Base-by-base conservation (phyloP, 2,329 filamentous ascomycete genomes). In the Pseudocercospora crystallina region DNA sequence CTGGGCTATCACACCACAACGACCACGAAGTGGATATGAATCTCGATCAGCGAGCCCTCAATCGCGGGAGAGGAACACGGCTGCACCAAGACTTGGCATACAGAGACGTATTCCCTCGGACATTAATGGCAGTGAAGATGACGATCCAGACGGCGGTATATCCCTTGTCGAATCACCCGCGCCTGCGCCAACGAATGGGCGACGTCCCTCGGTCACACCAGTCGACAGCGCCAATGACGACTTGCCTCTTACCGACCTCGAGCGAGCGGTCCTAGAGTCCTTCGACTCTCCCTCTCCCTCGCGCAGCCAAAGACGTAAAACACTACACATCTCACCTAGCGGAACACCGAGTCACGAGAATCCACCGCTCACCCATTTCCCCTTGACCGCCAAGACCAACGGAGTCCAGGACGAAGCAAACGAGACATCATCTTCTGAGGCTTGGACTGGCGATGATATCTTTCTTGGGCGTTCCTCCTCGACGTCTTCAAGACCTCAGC, bases 361-460 rank as follows among this genome's bases (percentile, higher is more conserved):
- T 26, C 20, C 20, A 26, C 20, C 20, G 7, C 20, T 26, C 20
- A 26, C 20, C 20, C 20, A 26, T 26, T 4, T 4, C 7, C 20
- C 20, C 20, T 26, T 26, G 20, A 7, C 20, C 7, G 11, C 26
- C 43, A n/a, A 38, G 36, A 9, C 34, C 20, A n/a, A 9, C n/a
- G n/a, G n/a, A 7, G 38, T n/a, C 17, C 5, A 35, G 12, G 15
- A 17, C 11, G 35, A 12, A 26, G 30, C 14, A 26, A 26, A 26
- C 20, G 20, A 26, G 20, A 29, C 38, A 2, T 50, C 37, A 1
- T 61, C 57, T 11, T 60, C 59, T 9, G 61, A 59, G 9, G 47
- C 45, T 5, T 63, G 59, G 59, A 61, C 59, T 1, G 59, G 50
- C 30, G 61, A 63, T 34, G 61, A 63, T 3, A 34, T 54, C 8